Base-by-base conservation (phyloP, 2,329 filamentous ascomycete species). In the Calonectria pseudoturangicola region DNA sequence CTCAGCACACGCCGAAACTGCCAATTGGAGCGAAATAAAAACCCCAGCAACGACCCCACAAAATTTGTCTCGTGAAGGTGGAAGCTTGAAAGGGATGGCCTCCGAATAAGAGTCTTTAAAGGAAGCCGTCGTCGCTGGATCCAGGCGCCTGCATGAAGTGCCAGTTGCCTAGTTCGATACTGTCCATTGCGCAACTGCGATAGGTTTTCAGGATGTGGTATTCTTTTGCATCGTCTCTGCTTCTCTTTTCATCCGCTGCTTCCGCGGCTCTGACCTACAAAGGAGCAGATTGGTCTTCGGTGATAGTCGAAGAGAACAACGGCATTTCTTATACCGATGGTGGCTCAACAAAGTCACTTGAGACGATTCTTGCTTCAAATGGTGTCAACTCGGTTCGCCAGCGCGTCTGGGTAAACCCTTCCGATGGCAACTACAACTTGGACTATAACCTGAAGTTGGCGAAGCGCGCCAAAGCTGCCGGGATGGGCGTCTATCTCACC, bases 381-480 rank as follows among this genome's bases (percentile, higher is more conserved):
- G 93, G 93, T 16, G 89, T 93, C 76, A 94, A 94, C 82, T 93
- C 90, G 0, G 90, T 94, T 56, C 90, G 93, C 21, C 93, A 95
- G 81, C 88, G 93, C 30, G 83, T 95, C 51, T 95, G 93, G 93
- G 93, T 94, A 28, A 93, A 93, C 76, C 90, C 91, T 0, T 85
- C 88, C 13, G 88, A 90, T 75, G 91, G 92, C 56, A 87, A 88
- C 76, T 95, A 95, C 82, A 89, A 93, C 81, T 86, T 94, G 50
- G 89, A 89, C 71, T 95, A 95, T 83, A 94, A 94, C 80, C 80
- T 95, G 74, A 84, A 89, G 68, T 87, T 95, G n/a, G 93, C 91
- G 4, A 89, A 89, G 80, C 88, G 93, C 64, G 92, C 92, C 3
- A 88, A 91, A 76, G 89, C 89, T 2, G 91, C 89, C 0, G 93